Percentiles rank a stretch among this genome's conserved stretches.
These are phyloP conservation scores for Lactifluus hygrophoroides DNA, from an alignment of 768 basidiomycete genomes.

Conservation along the genomic window DNA sequence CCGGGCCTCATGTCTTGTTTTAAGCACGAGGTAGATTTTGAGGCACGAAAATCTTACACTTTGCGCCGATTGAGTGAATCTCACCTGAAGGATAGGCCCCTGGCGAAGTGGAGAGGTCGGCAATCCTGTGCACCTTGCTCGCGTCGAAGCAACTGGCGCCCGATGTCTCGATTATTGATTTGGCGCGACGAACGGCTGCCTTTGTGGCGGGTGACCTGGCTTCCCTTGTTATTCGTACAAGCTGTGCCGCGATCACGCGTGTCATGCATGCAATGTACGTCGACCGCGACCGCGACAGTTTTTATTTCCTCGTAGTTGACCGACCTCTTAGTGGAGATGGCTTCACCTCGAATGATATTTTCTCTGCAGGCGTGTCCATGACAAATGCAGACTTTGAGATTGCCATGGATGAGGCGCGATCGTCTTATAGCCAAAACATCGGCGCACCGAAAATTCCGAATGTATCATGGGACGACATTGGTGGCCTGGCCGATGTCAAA, in stretches of 20 bases:
- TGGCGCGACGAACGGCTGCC: constrained; percentile 88
- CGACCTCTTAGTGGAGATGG: constrained; percentile 20
- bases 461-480: constrained; percentile 96
- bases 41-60: constrained; percentile 38
- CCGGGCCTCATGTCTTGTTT: constrained; percentile 58
- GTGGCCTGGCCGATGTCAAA: constrained; percentile 82
- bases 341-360: constrained; percentile 23
- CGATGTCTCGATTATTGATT: constrained; percentile 63
- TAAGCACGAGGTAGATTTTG: constrained; percentile 75
- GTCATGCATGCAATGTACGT: constrained; percentile 21
- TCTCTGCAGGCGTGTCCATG: constrained; percentile 36
- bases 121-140: constrained; percentile 46
- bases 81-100: constrained; percentile 49
- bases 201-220: constrained; percentile 75
- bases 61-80: not conserved
- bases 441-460: constrained; percentile 96
- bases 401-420: constrained; percentile 64
- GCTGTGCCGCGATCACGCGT: constrained; percentile 45
- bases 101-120: constrained; percentile 61
- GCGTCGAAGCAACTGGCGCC: constrained; percentile 41
- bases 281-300: not conserved
- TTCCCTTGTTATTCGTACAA: constrained; percentile 56
- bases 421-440: constrained; percentile 82
- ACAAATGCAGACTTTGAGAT: constrained; percentile 58
- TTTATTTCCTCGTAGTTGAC: not conserved